A percentile compares a stretch with the other conserved stretches of the same genome.
Conservation (phyloP, 73 alveolate genomes). For the Stentor roeselii region DNA sequence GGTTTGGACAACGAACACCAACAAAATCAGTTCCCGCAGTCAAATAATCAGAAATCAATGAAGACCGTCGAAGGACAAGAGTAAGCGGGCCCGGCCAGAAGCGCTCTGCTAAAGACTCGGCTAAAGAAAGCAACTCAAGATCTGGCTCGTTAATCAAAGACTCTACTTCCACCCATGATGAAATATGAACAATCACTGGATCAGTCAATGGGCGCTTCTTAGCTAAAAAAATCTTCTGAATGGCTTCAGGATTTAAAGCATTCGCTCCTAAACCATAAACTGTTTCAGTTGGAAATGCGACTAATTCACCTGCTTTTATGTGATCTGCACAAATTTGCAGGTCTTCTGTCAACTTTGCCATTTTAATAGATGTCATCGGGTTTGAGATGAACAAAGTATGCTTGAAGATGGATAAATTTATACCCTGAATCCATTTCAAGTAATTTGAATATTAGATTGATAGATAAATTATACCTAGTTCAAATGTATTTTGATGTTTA, state of each 20-base stretch:
- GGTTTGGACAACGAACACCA: conserved; percentile 80
- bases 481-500: too few relatives aligned
- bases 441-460: too few relatives aligned
- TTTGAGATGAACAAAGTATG: too few relatives aligned
- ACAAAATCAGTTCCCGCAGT: conserved; percentile 88
- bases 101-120: conserved; percentile 55
- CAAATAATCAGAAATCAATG: conserved; percentile 58
- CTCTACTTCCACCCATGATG: conserved; percentile 55
- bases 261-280: conserved; percentile 99
- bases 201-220: conserved; percentile 95
- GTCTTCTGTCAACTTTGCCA: conserved; percentile 5
- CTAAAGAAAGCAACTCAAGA: conserved; percentile 42
- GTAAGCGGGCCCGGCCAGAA: conserved; percentile 99
- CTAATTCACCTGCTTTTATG: conserved; percentile 64
- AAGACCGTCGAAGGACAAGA: conserved; percentile 71
- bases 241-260: conserved; percentile 90
- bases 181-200: conserved; percentile 90
- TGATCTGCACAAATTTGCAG: conserved; percentile 12
- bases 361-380: too few relatives aligned
- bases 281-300: conserved; percentile 97
- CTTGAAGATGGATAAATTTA: too few relatives aligned
- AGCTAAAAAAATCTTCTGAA: conserved; percentile 73
- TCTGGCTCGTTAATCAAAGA: conserved; percentile 46
- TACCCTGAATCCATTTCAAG: too few relatives aligned
- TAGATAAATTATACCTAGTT: too few relatives aligned